A percentile compares a stretch with the other conserved stretches of the same genome.
Conservation (phyloP, 2,329 filamentous ascomycete species). For the Ceratocystiopsis minuta region DNA sequence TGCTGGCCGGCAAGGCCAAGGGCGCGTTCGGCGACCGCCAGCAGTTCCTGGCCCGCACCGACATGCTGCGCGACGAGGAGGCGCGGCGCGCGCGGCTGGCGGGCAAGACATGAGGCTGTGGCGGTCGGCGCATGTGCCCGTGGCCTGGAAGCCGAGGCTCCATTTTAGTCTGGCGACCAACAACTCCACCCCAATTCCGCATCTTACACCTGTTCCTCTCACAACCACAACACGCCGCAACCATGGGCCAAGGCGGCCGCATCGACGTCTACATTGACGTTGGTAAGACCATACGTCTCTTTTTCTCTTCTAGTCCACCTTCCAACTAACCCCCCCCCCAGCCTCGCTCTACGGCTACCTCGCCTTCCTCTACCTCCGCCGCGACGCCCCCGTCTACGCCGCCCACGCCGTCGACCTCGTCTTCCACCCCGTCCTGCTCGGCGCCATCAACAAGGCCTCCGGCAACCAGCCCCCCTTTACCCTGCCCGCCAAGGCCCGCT, state of each 20-base stretch:
- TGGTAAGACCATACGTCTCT: slow-evolving; percentile 25
- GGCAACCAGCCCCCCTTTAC: slow-evolving; percentile 63
- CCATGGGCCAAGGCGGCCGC: slow-evolving; percentile 6
- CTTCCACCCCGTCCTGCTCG: slow-evolving; percentile 55
- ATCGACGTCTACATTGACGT: slow-evolving; percentile 40
- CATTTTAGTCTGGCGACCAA: too few species aligned
- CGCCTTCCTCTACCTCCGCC: slow-evolving; percentile 36
- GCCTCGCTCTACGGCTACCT: slow-evolving; percentile 47
- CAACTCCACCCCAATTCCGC: neutral
- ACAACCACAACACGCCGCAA: neutral
- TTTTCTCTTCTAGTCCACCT: neutral
- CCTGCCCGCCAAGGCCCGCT: slow-evolving; percentile 46
- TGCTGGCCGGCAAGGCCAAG: slow-evolving; percentile 46
- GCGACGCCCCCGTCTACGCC: slow-evolving; percentile 33
- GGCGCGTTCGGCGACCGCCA: slow-evolving; percentile 42
- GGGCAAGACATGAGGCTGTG: slow-evolving; percentile 11
- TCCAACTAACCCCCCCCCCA: slow-evolving; percentile 17
- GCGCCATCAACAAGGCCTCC: slow-evolving; percentile 40
- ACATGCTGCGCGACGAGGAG: slow-evolving; percentile 43
- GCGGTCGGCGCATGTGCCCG: too few species aligned
- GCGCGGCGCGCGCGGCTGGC: slow-evolving; percentile 34
- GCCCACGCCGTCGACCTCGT: slow-evolving; percentile 45
- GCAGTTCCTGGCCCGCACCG: slow-evolving; percentile 48
- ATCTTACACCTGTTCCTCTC: neutral
- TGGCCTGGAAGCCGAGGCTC: too few species aligned